Conservation (phyloP, 768 basidiomycete genomes). For the Boletus tomentosulus region DNA sequence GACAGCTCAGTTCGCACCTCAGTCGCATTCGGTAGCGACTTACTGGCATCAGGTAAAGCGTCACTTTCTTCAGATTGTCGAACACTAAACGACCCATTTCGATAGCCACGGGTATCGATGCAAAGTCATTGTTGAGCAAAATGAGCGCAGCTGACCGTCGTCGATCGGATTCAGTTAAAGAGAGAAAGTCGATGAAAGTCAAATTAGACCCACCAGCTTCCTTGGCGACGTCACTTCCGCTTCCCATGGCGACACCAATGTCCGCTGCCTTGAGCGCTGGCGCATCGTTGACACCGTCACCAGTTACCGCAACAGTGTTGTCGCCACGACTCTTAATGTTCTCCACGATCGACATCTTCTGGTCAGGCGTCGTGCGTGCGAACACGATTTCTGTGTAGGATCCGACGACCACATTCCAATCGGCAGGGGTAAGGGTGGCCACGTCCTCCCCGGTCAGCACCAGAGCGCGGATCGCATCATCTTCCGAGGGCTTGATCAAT, state of each 20-base stretch:
- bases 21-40: conserved; percentile 1
- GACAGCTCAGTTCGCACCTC: not conserved
- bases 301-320: conserved; percentile 49
- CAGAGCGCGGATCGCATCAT: conserved; percentile 37
- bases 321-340: conserved; percentile 45
- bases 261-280: conserved; percentile 50
- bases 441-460: conserved; percentile 44
- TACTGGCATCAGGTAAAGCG: conserved; percentile 43
- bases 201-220: conserved; percentile 42
- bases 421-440: conserved; percentile 29
- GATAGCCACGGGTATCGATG: conserved; percentile 54
- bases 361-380: conserved; percentile 52
- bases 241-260: conserved; percentile 52
- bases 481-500: conserved; percentile 34
- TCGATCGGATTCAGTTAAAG: not conserved
- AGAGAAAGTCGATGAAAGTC: not conserved
- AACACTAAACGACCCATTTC: conserved; percentile 57
- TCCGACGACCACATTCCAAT: conserved; percentile 39
- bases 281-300: conserved; percentile 56
- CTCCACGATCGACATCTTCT: conserved; percentile 55
- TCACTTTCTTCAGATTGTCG: conserved; percentile 54
- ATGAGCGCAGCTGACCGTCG: conserved; percentile 38
- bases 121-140: conserved; percentile 55
- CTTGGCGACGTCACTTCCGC: conserved; percentile 49
- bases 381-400: conserved; percentile 45